These are phyloP conservation scores for Lophiostoma macrostomum DNA, from an alignment of 495 filamentous ascomycete genomes.

Conservation along the genomic window DNA sequence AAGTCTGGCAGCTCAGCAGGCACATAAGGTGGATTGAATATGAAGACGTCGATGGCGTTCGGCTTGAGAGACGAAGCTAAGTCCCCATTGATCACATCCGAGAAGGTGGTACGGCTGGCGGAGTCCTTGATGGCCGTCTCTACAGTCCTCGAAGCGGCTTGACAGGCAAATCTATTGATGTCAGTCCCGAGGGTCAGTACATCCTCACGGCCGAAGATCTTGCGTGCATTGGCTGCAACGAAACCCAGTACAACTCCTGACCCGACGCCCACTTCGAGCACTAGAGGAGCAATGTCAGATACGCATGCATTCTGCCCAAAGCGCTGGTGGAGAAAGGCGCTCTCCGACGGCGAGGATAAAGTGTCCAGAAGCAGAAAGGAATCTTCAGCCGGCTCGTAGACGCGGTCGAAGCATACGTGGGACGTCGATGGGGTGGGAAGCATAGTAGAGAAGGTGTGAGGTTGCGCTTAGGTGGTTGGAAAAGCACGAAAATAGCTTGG, in stretches of 20 bases:
- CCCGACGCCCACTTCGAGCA: conserved; percentile 86
- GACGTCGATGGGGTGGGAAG: conserved; percentile 89
- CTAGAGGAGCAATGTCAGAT: conserved; percentile 49
- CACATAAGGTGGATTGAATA: conserved; percentile 98
- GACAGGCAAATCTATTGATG: conserved; percentile 76
- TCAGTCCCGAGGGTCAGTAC: conserved; percentile 74
- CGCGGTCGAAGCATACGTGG: conserved; percentile 77
- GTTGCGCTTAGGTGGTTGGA: no score
- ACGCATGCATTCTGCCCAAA: conserved; percentile 46
- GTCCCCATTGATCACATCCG: conserved; percentile 64
- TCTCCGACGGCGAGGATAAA: conserved; percentile 69
- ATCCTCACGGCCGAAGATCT: conserved; percentile 69
- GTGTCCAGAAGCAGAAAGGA: conserved; percentile 94
- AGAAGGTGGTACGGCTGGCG: conserved; percentile 40
- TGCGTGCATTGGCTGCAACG: conserved; percentile 65
- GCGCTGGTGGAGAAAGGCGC: conserved; percentile 62
- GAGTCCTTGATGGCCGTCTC: conserved; percentile 46
- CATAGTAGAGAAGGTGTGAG: conserved; percentile 50
- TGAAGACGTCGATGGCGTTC: conserved; percentile 68
- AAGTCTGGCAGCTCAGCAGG: conserved; percentile 68
- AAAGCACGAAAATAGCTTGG: neutral
- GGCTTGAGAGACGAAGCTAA: conserved; percentile 57
- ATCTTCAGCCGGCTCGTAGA: conserved; percentile 95
- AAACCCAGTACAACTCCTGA: conserved; percentile 91
- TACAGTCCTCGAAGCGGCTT: conserved; percentile 63